Base-by-base conservation (phyloP, 495 filamentous ascomycete genomes). In the Penicillium silybi region DNA sequence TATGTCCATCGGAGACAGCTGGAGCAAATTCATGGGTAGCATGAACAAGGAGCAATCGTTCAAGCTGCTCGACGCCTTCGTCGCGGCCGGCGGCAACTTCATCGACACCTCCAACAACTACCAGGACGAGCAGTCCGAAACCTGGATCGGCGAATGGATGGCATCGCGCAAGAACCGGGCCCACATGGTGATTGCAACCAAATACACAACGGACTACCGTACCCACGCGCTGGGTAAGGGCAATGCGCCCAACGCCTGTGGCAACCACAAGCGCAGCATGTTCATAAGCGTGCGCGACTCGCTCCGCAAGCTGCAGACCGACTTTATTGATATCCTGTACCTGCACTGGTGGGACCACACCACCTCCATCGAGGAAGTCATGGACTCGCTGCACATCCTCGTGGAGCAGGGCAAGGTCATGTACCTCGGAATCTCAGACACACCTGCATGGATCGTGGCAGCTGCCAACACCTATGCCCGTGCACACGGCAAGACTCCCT, bases 131-230 rank as follows among this genome's bases (percentile, higher is more conserved):
- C 64, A 81, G 45, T 76, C 67, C 15, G 81, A 85, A 59, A 52
- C 51, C 16, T 82, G 79, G 79, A 53, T 84, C 18, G 81, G 81
- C 18, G 81, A 85, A 52, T 85, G 81, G 81, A 78, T 83, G 74
- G 51, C 71, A 42, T 37, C 61, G 6, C 74, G 80, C 17, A 60
- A 70, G 16, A 79, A 77, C 54, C 73, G 85, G 0, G 84, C 87
- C 61, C 72, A 83, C 50, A 72, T 89, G 39, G 85, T 92, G 29
- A 72, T 92, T 40, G 87, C 88, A 0, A 92, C 88, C 43, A 93
- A 91, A 57, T 84, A 73, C 64, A 80, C 80, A 1, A 70, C 69
- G 3, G 64, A 66, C 29, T 75, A 67, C 58, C 56, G 57, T 25
- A 45, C 32, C 26, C 55, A 70, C 39, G 57, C 50, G 0, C 32